Base-by-base conservation (phyloP, 176 grass and related monocot genomes). In the Aegilops tauschii region DNA sequence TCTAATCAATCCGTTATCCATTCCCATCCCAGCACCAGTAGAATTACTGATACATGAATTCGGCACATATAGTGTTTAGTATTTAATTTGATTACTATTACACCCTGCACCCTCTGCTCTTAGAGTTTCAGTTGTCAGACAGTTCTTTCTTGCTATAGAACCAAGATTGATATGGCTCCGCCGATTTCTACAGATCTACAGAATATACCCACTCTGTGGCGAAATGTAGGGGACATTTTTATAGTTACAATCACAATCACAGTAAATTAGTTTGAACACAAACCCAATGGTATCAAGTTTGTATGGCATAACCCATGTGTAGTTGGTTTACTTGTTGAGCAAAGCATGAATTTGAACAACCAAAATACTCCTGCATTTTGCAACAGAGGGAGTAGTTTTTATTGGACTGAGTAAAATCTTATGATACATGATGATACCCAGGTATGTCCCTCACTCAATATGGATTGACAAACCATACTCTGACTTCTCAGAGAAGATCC, bases 401-500 rank as follows among this genome's bases (percentile, higher is more conserved):
- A 68, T 65, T 78, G 54, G 67, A 90, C 39, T 68, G 8, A 68
- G 35, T 82, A 25, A 81, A 77, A 50, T 50, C 28, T 86, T 34
- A 82, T 77, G 78, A 30, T 82, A 44, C 54, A 52, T 36, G 21
- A 59, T 72, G 21, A 54, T 84, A 68, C 69, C 11, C 73, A 85
- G 84, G 87, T 32, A 65, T 30, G 62, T 45, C 23, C 45, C 31
- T 20, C 40, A 39, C 14, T 73, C 83, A 73, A 44, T 11, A 73
- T 50, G 77, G 63, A 82, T 36, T 61, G 14, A 34, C 29, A 76
- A 85, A 83, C 59, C 45, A 14, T 69, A 14, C 20, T 37, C 8
- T 80, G 59, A 84, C 68, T 74, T 39, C 77, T 59, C 77, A 56
- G 21, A 88, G 61, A 76, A 84, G 70, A 86, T 92, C 78, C 73